Base-by-base conservation (phyloP, 495 filamentous ascomycete genomes). In the Rhizodiscina lignyota region DNA sequence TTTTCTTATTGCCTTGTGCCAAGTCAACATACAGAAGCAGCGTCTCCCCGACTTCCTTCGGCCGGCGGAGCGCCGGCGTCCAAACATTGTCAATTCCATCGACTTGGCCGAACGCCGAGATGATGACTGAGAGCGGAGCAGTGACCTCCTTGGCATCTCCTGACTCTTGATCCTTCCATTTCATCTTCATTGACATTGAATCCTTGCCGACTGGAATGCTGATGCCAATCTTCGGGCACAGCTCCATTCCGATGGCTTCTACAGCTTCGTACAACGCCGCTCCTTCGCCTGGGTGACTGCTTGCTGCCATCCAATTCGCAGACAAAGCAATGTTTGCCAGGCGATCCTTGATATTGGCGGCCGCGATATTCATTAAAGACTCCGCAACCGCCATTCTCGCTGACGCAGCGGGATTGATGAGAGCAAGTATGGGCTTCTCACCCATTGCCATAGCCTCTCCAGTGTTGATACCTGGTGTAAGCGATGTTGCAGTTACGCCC, bases 301-400 rank as follows among this genome's bases (percentile, higher is more conserved):
- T 81, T 5, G 89, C 85, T 1, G 84, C 83, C 91, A 96, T 97
- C 89, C 89, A 97, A 58, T 97, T 96, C 8, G 91, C 89, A 2
- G 84, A 94, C 11, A 96, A 66, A 49, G 84, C 76, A 11, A 96
- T 73, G 21, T 79, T 70, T 41, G 67, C 67, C 29, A 96, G 59
- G 21, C 79, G 71, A 34, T 77, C 79, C 44, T 77, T 67, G 33
- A 92, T 62, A 48, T 92, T 77, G 2, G 89, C 81, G 21, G 89
- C 87, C 13, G 77, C 82, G 33, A 96, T 59, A 50, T 97, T 97
- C 70, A 93, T 72, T 27, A 97, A 63, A 28, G 80, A 80, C 58
- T 97, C 89, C 4, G 81, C 91, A 39, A 97, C 84, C 1, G 91
- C 85, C 91, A 97, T 96, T 15, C 83, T 69, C 4, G 89, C 83